These are phyloP conservation scores for Aspergillus sclerotiicarbonarius DNA, from an alignment of 495 filamentous ascomycete species.

Conservation along the genomic window DNA sequence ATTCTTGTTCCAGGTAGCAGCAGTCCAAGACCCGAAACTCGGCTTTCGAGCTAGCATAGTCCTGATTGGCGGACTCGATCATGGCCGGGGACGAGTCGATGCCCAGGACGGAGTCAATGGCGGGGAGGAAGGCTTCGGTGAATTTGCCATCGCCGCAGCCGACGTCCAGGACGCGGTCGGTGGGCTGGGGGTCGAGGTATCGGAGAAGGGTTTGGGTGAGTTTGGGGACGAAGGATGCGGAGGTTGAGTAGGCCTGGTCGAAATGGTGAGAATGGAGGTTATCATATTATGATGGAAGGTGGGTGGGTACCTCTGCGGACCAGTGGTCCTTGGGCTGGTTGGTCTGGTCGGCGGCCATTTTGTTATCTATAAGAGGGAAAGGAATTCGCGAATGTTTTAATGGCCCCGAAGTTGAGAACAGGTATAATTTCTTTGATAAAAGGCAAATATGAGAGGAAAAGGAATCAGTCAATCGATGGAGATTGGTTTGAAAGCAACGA, in stretches of 20 bases:
- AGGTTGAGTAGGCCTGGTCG: constrained; percentile 56
- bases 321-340: constrained; percentile 49
- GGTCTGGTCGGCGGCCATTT: neutral
- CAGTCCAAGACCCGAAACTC: constrained; percentile 48
- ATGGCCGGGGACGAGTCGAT: constrained; percentile 65
- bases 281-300: neutral
- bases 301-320: constrained; percentile 51
- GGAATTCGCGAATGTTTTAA: too few relatives aligned
- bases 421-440: too few relatives aligned
- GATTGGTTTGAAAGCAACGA: neutral
- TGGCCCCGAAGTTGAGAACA: too few relatives aligned
- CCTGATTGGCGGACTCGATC: constrained; percentile 54
- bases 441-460: too few relatives aligned
- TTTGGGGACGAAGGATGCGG: constrained; percentile 71
- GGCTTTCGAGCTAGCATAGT: constrained; percentile 29
- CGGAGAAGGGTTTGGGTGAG: constrained; percentile 62
- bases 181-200: constrained; percentile 59
- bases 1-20: constrained; percentile 35
- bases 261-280: neutral
- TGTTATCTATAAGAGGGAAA: neutral
- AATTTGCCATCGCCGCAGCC: constrained; percentile 75
- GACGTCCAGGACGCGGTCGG: constrained; percentile 66
- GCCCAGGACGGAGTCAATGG: constrained; percentile 53
- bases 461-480: too few relatives aligned
- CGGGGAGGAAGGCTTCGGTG: constrained; percentile 52